phyloP scores from a whole-genome alignment of 257 asterid genomes.

The Solanum appendiculatum region DNA sequence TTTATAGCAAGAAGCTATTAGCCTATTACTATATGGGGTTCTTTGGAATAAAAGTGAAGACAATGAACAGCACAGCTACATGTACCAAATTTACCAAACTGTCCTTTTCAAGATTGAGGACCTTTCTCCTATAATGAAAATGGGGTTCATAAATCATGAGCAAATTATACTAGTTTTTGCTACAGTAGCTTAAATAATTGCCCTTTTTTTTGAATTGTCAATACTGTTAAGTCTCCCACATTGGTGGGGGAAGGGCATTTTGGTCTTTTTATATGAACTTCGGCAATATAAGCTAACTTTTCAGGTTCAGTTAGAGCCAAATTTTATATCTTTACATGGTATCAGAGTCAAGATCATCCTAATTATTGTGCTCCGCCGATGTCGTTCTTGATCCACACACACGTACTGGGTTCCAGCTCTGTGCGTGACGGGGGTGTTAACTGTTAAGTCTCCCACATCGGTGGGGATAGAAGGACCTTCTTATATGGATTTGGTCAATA shows the following conservation, averaged over 20 bases:
- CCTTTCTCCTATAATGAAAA: slow-evolving; percentile 8
- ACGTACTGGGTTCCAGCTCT: background rate
- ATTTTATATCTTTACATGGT: background rate
- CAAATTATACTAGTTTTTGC: background rate
- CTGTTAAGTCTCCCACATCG: background rate
- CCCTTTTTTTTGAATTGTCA: background rate
- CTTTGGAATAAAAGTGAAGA: slow-evolving; percentile 61
- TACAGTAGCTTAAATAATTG: background rate
- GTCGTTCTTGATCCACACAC: background rate
- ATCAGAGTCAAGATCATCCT: accelerated
- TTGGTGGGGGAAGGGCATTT: background rate
- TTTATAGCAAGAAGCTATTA: slow-evolving; percentile 1
- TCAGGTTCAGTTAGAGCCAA: background rate
- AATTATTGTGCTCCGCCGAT: background rate
- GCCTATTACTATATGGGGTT: slow-evolving; percentile 1
- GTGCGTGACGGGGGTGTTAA: background rate
- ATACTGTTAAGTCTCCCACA: background rate
- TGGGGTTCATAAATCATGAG: slow-evolving; percentile 1
- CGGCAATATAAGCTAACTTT: background rate
- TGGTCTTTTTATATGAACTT: background rate
- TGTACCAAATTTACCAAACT: slow-evolving; percentile 44
- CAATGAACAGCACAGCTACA: slow-evolving; percentile 33
- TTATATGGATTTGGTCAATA: background rate
- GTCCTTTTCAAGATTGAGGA: slow-evolving; percentile 31
- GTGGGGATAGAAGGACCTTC: background rate